phyloP scores from a whole-genome alignment of 495 filamentous ascomycete genomes.

The Lepidopterella palustris region DNA sequence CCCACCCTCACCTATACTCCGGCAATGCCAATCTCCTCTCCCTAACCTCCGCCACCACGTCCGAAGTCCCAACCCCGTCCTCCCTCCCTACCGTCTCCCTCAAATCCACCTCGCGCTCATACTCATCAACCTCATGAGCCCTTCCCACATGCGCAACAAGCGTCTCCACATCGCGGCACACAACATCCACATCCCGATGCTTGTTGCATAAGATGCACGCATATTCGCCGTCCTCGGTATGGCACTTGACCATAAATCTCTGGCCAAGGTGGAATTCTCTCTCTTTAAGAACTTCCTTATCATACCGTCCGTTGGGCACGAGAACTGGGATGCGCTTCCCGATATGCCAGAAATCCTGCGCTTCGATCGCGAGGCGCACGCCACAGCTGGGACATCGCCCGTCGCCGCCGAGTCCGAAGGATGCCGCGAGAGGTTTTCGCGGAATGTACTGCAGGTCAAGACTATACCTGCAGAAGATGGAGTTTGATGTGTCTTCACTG shows the following conservation, averaged over 20 bases:
- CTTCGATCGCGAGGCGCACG: constrained; percentile 9
- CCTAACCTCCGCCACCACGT: no score
- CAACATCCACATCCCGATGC: constrained; percentile 26
- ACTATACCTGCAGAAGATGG: constrained; percentile 33
- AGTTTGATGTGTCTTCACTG: constrained; percentile 4
- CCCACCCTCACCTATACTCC: no score
- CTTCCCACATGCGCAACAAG: constrained; percentile 30
- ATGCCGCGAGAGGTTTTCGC: constrained; percentile 18
- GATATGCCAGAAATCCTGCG: constrained; percentile 29
- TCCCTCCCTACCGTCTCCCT: no score
- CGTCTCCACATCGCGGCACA: constrained; percentile 20
- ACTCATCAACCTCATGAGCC: constrained; percentile 27
- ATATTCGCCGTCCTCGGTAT: constrained; percentile 29
- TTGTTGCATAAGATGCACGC: constrained; percentile 31
- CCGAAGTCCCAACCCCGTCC: no score
- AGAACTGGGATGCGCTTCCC: constrained; percentile 21
- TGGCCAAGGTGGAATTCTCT: constrained; percentile 24
- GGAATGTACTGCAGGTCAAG: constrained; percentile 26
- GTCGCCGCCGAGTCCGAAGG: constrained; percentile 26
- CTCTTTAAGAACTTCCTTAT: constrained; percentile 20
- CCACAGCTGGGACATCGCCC: constrained; percentile 27
- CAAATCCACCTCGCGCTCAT: constrained; percentile 25
- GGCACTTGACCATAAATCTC: constrained; percentile 33
- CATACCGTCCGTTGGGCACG: constrained; percentile 14
- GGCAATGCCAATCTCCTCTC: background rate